These are phyloP conservation scores for Picea engelmannii DNA, from an alignment of 83 land plant genomes.

Conservation along the genomic window DNA sequence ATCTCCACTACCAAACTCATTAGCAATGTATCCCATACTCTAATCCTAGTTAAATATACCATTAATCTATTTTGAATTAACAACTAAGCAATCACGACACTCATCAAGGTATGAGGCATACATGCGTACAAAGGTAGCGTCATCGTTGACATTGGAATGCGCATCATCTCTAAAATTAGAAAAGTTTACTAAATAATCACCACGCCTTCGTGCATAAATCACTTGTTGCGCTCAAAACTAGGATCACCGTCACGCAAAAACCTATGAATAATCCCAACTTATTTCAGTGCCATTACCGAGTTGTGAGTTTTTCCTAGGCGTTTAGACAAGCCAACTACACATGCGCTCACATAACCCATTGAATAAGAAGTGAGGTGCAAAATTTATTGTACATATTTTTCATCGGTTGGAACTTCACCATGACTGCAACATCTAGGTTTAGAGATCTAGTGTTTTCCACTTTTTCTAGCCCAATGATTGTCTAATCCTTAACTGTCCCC, in stretches of 20 bases:
- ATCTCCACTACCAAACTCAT: constrained; percentile 10
- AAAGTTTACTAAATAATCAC: constrained; percentile 34
- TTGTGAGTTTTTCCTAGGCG: constrained; percentile 53
- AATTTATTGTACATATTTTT: constrained; percentile 52
- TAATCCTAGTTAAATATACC: constrained; percentile 1
- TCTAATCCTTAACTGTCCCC: constrained; percentile 63
- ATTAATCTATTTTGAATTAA: constrained; percentile 7
- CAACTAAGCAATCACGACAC: constrained; percentile 29
- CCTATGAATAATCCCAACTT: constrained; percentile 53
- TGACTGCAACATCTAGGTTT: constrained; percentile 61
- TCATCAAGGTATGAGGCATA: constrained; percentile 50
- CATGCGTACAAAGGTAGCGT: constrained; percentile 49
- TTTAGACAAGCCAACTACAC: constrained; percentile 36
- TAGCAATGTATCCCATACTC: neutral
- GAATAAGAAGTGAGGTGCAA: constrained; percentile 51
- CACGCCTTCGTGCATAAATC: constrained; percentile 28
- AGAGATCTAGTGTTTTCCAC: constrained; percentile 45
- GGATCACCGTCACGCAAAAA: constrained; percentile 56
- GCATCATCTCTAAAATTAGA: constrained; percentile 58
- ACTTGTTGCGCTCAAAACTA: constrained; percentile 48
- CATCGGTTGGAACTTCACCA: constrained; percentile 47
- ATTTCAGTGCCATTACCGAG: constrained; percentile 64
- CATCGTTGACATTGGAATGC: constrained; percentile 46
- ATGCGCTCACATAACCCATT: constrained; percentile 43
- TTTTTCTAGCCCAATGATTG: constrained; percentile 53